Percentiles rank a stretch among this genome's conserved stretches.
Evolutionary conservation across 768 basidiomycete genomes (phyloP).

Genomic region (Termitomyces sp.): DNA sequence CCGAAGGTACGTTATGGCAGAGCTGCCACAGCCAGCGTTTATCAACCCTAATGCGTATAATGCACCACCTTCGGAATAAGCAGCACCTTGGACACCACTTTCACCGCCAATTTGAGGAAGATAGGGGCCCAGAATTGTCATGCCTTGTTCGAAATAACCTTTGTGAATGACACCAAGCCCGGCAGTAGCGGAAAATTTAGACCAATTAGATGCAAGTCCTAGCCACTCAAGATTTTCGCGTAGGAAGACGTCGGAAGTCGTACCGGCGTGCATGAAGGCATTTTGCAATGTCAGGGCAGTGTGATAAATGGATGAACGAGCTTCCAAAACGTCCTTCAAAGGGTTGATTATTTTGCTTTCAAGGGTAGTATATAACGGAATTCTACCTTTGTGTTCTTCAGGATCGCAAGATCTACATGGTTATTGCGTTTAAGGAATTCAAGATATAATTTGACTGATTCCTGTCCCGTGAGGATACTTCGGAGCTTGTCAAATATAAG

Average conservation of each 20-base stretch:
- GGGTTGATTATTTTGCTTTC: not conserved
- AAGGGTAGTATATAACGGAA: not conserved
- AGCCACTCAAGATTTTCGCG: slow-evolving; percentile 98
- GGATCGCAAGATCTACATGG: slow-evolving; percentile 83
- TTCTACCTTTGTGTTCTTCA: slow-evolving; percentile 85
- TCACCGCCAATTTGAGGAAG: slow-evolving; percentile 77
- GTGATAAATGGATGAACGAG: slow-evolving; percentile 95
- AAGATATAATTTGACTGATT: slow-evolving; percentile 87
- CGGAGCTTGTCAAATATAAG: slow-evolving; percentile 69
- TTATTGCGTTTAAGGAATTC: slow-evolving; percentile 96
- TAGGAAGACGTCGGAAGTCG: slow-evolving; percentile 89
- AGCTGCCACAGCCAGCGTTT: slow-evolving; percentile 84
- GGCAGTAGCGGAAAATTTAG: slow-evolving; percentile 96
- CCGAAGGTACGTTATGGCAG: slow-evolving; percentile 71
- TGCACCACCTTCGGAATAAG: slow-evolving; percentile 95
- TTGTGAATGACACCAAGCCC: slow-evolving; percentile 97
- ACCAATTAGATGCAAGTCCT: slow-evolving; percentile 93
- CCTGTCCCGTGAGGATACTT: slow-evolving; percentile 83
- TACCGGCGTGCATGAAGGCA: slow-evolving; percentile 98
- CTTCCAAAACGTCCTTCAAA: slow-evolving; percentile 77
- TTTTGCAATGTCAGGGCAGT: slow-evolving; percentile 95
- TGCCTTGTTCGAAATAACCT: slow-evolving; percentile 91
- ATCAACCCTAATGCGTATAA: slow-evolving; percentile 93
- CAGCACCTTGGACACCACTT: slow-evolving; percentile 69
- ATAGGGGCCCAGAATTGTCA: slow-evolving; percentile 90